These are phyloP conservation scores for Tephrocybe sp. DNA, from an alignment of 768 basidiomycete species.

Conservation along the genomic window DNA sequence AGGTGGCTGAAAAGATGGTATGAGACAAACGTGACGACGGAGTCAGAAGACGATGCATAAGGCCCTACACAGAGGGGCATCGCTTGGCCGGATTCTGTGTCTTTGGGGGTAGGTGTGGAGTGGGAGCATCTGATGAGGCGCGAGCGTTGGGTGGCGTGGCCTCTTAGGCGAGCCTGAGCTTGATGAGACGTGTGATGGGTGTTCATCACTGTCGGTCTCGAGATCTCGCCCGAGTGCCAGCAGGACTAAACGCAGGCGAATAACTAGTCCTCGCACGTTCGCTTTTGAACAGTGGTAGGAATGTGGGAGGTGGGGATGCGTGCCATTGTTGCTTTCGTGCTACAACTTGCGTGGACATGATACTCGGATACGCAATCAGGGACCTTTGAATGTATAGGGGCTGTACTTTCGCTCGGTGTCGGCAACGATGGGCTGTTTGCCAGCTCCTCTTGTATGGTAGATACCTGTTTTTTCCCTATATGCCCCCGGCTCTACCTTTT, in stretches of 20 bases:
- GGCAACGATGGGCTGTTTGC: background rate
- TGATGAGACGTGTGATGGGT: too few relatives aligned
- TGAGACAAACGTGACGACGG: conserved; percentile 19
- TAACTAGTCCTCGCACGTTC: background rate
- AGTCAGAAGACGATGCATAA: background rate
- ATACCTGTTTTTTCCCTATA: conserved; percentile 1
- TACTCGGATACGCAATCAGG: background rate
- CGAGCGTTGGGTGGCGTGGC: background rate
- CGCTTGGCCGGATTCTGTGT: background rate
- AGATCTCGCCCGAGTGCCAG: background rate
- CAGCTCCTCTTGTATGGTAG: conserved; percentile 1
- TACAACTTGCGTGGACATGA: background rate
- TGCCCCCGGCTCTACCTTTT: background rate
- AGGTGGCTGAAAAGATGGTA: conserved; percentile 59
- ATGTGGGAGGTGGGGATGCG: background rate
- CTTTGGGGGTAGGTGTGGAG: background rate
- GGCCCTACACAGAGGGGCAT: too few relatives aligned
- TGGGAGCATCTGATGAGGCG: background rate
- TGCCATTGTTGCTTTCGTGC: conserved; percentile 8
- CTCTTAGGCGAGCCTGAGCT: background rate
- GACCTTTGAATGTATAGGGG: conserved; percentile 3
- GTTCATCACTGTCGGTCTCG: background rate
- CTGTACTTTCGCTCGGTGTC: background rate
- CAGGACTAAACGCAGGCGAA: background rate
- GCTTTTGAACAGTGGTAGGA: too few relatives aligned